These are phyloP conservation scores for Suhomyces bokatorum DNA, from an alignment of 1,139 yeast genomes.

Conservation along the genomic window DNA sequence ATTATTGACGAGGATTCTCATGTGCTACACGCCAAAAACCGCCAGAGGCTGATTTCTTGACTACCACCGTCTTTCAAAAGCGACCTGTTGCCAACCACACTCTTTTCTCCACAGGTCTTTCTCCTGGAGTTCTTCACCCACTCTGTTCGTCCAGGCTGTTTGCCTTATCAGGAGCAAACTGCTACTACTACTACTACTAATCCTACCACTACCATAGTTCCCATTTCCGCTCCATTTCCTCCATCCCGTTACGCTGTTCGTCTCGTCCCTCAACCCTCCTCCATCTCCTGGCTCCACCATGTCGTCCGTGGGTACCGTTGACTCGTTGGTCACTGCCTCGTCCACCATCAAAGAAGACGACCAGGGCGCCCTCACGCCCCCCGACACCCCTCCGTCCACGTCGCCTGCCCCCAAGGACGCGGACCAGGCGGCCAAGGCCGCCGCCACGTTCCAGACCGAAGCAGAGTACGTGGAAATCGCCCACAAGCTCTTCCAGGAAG, in stretches of 20 bases:
- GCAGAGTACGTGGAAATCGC: constrained; percentile 37
- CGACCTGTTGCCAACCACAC: not conserved
- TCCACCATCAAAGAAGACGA: constrained; percentile 10
- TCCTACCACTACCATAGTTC: no score
- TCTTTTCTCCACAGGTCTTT: no score
- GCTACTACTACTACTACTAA: no score
- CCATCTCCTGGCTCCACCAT: constrained; percentile 3
- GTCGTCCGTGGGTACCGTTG: constrained; percentile 17
- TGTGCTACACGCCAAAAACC: constrained; percentile 8
- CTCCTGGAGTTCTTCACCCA: no score
- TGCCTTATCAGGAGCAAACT: no score
- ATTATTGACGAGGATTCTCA: constrained; percentile 10
- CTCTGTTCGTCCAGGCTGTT: no score
- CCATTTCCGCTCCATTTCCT: not conserved
- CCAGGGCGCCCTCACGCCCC: constrained; percentile 4
- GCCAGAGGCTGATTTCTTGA: not conserved
- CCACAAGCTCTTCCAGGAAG: constrained; percentile 37
- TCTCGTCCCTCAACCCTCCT: not conserved
- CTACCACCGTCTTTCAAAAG: not conserved
- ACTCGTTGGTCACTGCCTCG: constrained; percentile 16
- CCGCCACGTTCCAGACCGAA: constrained; percentile 6
- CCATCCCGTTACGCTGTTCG: not conserved
- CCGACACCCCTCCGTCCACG: constrained; percentile 6
- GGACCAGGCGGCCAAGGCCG: constrained; percentile 3
- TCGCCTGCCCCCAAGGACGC: constrained; percentile 2